Evolutionary conservation across 2,329 filamentous ascomycete genomes (phyloP).

Genomic region (Drechslera avenae): DNA sequence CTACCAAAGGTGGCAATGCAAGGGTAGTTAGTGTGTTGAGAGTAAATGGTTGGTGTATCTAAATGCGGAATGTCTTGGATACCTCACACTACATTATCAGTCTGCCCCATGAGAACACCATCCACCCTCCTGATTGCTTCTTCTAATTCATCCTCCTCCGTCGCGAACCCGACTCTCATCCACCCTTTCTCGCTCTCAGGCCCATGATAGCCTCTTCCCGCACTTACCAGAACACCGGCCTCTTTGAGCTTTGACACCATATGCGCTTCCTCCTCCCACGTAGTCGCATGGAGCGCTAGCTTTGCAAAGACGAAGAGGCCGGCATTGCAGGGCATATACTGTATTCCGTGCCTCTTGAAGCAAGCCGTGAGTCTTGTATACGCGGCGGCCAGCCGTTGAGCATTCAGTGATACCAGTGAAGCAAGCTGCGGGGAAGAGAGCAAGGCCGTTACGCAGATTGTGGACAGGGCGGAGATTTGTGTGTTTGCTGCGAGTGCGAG

Average conservation of each 20-base stretch:
- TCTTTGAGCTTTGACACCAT: not conserved
- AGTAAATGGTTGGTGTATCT: no score
- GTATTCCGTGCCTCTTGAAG: not conserved
- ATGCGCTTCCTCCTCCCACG: not conserved
- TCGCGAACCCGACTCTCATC: no score
- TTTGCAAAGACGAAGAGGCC: not conserved
- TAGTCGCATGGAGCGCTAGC: not conserved
- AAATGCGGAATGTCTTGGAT: no score
- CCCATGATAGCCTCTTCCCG: no score
- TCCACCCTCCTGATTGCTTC: no score
- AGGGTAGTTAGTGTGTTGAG: no score
- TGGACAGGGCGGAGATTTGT: not conserved
- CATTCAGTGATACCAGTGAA: not conserved
- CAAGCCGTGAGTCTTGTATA: not conserved
- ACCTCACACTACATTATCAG: no score
- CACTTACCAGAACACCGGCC: no score
- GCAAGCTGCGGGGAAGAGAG: not conserved
- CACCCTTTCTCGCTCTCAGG: no score
- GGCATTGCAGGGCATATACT: not conserved
- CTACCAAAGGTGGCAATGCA: no score
- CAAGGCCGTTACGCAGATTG: not conserved
- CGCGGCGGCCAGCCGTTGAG: not conserved
- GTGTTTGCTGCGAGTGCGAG: not conserved
- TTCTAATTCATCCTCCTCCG: no score
- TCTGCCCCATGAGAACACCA: no score